Conservation (phyloP, 495 filamentous ascomycete species). For the Penicillium desertorum region DNA sequence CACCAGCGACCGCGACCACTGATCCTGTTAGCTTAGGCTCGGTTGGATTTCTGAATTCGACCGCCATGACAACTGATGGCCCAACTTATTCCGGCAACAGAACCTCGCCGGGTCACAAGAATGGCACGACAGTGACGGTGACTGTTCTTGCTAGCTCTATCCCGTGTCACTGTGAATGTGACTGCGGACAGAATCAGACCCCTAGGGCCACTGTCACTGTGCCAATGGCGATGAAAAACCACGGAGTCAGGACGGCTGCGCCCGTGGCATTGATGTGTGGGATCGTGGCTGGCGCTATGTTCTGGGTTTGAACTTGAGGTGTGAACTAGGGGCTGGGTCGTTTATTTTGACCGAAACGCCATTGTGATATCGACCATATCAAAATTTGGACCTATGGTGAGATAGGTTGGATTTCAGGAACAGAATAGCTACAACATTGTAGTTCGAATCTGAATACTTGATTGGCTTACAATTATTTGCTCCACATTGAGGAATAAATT, state of each 20-base stretch:
- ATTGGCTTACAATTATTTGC: neutral
- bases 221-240: neutral
- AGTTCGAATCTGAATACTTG: neutral
- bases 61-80: neutral
- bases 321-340: neutral
- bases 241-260: neutral
- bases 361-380: neutral
- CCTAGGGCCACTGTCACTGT: neutral
- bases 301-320: neutral
- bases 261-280: neutral
- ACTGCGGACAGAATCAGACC: neutral
- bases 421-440: neutral
- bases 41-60: neutral
- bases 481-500: neutral
- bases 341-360: neutral
- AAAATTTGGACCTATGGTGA: neutral
- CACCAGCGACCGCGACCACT: neutral
- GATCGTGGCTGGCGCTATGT: neutral
- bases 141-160: neutral
- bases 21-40: neutral
- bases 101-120: neutral
- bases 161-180: slow-evolving; percentile 6
- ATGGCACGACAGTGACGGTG: neutral
- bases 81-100: neutral
- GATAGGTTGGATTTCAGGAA: neutral